These are phyloP conservation scores for Nannochloris sp. DNA, from an alignment of 139 green algal genomes.

Conservation along the genomic window DNA sequence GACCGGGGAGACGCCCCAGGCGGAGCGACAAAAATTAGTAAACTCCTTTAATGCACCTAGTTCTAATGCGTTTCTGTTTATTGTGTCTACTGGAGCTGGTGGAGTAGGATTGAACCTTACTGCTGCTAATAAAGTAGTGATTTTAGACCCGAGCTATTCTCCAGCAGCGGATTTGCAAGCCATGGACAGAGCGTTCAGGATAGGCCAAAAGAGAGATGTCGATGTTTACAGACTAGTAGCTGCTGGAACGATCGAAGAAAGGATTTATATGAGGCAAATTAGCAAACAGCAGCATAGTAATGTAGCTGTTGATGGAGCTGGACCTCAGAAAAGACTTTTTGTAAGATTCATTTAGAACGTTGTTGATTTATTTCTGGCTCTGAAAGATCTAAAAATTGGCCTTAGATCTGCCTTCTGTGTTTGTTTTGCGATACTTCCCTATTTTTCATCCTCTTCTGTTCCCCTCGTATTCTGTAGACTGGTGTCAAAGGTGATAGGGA, in stretches of 20 bases:
- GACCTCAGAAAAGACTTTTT: not conserved
- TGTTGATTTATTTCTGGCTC: not conserved
- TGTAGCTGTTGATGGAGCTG: not conserved
- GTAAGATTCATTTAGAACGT: not conserved
- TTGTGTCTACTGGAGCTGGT: conserved; percentile 47
- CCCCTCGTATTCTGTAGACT: too few relatives aligned
- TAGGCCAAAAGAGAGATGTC: conserved; percentile 73
- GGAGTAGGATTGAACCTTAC: conserved; percentile 71
- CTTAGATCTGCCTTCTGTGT: not conserved
- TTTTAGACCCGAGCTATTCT: conserved; percentile 38
- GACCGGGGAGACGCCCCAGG: not conserved
- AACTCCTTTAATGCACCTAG: conserved; percentile 57
- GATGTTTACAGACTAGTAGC: conserved; percentile 54
- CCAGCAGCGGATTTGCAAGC: conserved; percentile 50
- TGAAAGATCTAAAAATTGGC: not conserved
- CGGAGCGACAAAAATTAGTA: conserved; percentile 39
- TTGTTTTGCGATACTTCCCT: not conserved
- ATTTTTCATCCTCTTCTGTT: too few relatives aligned
- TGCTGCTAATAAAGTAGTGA: conserved; percentile 37
- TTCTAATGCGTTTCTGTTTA: conserved; percentile 42
- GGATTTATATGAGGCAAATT: conserved; percentile 42
- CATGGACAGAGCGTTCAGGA: conserved; percentile 70
- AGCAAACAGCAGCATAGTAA: conserved; percentile 15
- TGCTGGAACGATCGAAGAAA: conserved; percentile 56
- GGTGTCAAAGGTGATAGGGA: too few relatives aligned